Evolutionary conservation across 805 yeast genomes (phyloP).

Genomic region (Candida tibetensis): DNA sequence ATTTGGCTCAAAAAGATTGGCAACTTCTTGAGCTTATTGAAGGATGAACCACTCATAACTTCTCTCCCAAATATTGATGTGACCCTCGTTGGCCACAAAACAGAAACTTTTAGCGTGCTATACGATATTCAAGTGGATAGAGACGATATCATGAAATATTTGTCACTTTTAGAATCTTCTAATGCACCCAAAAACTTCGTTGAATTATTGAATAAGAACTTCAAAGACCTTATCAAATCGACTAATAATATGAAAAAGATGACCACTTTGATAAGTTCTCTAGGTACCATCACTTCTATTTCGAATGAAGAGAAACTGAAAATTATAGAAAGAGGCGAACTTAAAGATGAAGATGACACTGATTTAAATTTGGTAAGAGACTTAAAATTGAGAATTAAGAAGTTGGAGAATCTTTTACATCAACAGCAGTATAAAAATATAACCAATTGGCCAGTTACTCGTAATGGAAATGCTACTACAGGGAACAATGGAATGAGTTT

Average conservation of each 20-base stretch:
- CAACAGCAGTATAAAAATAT: conserved; percentile 63
- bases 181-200: conserved; percentile 31
- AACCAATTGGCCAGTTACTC: conserved; percentile 42
- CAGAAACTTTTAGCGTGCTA: conserved; percentile 30
- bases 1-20: conserved; percentile 68
- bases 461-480: conserved; percentile 15
- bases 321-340: conserved; percentile 9
- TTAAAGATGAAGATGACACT: conserved; percentile 25
- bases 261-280: conserved; percentile 29
- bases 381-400: conserved; percentile 68
- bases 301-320: conserved; percentile 18
- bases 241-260: conserved; percentile 37
- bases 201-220: conserved; percentile 41
- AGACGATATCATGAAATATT: conserved; percentile 30
- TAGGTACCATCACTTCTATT: conserved; percentile 27
- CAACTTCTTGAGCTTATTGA: conserved; percentile 27
- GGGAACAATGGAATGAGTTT: conserved; percentile 15
- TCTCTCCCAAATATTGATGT: conserved; percentile 35
- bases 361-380: conserved; percentile 49
- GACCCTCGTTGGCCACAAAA: conserved; percentile 31
- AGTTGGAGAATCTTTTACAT: conserved; percentile 73
- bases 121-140: conserved; percentile 32
- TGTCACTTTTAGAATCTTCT: conserved; percentile 23
- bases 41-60: conserved; percentile 10
- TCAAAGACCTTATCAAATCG: conserved; percentile 43